Conservation (phyloP, 2,329 filamentous ascomycete species). For the Sporothrix protearum region DNA sequence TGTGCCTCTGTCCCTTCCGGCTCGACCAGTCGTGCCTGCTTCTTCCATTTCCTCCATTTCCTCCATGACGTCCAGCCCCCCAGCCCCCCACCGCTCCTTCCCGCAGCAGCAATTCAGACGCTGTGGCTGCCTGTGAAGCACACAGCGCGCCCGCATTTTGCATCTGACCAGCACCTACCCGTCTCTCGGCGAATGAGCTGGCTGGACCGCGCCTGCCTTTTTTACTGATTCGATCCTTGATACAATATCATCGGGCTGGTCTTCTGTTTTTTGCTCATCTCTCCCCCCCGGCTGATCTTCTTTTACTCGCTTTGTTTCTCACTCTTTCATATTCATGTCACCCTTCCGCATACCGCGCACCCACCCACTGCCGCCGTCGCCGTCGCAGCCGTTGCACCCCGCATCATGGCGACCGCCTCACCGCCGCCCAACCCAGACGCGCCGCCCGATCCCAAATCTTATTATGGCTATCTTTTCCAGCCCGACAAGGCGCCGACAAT, state of each 20-base stretch:
- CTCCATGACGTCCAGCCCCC: neutral
- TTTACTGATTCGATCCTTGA: slow-evolving; percentile 11
- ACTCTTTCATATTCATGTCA: neutral
- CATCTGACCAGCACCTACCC: slow-evolving; percentile 15
- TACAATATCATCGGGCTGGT: slow-evolving; percentile 1
- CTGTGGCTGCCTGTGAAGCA: slow-evolving; percentile 19
- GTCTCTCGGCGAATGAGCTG: slow-evolving; percentile 1
- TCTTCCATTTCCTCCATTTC: neutral
- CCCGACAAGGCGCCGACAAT: slow-evolving; percentile 64
- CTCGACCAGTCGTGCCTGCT: neutral
- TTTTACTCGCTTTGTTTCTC: neutral
- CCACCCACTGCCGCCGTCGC: neutral
- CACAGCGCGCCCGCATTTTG: neutral
- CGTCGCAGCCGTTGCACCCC: neutral
- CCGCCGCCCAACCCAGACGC: slow-evolving; percentile 26
- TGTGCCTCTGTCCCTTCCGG: neutral
- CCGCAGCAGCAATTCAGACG: neutral
- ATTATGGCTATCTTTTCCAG: slow-evolving; percentile 67
- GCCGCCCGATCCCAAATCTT: slow-evolving; percentile 35
- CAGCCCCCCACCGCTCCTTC: slow-evolving; percentile 7
- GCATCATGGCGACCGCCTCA: slow-evolving; percentile 26
- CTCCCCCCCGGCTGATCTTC: neutral
- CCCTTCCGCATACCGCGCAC: neutral
- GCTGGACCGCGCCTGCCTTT: slow-evolving; percentile 21
- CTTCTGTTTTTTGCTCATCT: neutral